Base-by-base conservation (phyloP, 441 rosid species). In the Codiaeum variegatum region DNA sequence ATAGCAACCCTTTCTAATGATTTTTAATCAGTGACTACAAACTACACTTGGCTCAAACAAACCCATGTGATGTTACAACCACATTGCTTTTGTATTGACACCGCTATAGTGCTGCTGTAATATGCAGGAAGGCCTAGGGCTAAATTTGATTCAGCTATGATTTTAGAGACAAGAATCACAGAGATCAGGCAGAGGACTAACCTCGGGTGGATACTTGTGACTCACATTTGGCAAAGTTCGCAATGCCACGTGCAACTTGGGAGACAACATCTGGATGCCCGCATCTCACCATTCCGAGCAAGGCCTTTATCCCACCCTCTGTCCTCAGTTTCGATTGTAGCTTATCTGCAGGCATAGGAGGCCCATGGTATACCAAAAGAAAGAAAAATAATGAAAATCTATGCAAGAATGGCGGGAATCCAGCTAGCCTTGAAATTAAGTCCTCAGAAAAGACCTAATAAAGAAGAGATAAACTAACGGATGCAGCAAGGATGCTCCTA, bases 171-270 rank as follows among this genome's bases (percentile, higher is more conserved):
- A 54, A 23, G n/a, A 16, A 59, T 29, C 31, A 38, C 16, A 59
- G 63, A 23, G 8, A 59, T 28, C 63, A 59, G n/a, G 9, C 11
- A 29, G 4, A 29, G 63, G 55, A 58, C 62, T 58, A 74, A 91
- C 62, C 34, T 58, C 28, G 62, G 7, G 62, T 28, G 62, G 62
- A 80, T 73, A 91, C 89, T 73, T 95, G 87, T 19, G 99, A 95
- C 84, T 95, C 99, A 40, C 99, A 95, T 82, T 95, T 95, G 59
- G 98, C 99, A 77, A 95, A 95, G 76, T 95, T 95, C 10, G 99
- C 99, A 61, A 95, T 86, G 69, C 99, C 99, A 16, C 99, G 91
- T 58, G 99, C 99, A 74, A 95, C 93, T 85, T 95, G 99, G 26
- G 99, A 90, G 62, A 95, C 97, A 69, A 95, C 99, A 77, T 93